phyloP scores from a whole-genome alignment of 495 filamentous ascomycete species.

The Penicillium bialowiezense region DNA sequence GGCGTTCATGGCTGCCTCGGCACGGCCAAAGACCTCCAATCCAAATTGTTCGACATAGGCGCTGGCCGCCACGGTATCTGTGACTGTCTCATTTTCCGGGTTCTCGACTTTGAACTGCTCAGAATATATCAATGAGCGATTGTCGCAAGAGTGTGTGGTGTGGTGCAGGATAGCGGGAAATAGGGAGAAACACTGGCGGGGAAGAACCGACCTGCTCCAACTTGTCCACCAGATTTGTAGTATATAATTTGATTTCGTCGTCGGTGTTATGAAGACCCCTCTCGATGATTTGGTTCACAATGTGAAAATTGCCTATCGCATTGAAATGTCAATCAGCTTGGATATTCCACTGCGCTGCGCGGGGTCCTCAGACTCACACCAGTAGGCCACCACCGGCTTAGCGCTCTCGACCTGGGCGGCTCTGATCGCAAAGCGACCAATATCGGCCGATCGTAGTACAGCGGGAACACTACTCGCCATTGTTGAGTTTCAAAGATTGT shows the following conservation, averaged over 20 bases:
- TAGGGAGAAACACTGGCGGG: neutral
- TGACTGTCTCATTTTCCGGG: slow-evolving; percentile 66
- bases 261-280: slow-evolving; percentile 73
- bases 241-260: slow-evolving; percentile 73
- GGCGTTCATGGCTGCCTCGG: slow-evolving; percentile 74
- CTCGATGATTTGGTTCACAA: slow-evolving; percentile 84
- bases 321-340: slow-evolving; percentile 8
- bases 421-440: slow-evolving; percentile 74
- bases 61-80: slow-evolving; percentile 78
- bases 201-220: slow-evolving; percentile 68
- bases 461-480: slow-evolving; percentile 77
- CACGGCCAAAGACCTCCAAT: slow-evolving; percentile 79
- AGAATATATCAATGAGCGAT: slow-evolving; percentile 8
- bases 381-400: slow-evolving; percentile 87
- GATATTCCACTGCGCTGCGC: slow-evolving; percentile 2
- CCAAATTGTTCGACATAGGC: slow-evolving; percentile 95
- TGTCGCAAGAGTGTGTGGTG: neutral
- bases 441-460: slow-evolving; percentile 71
- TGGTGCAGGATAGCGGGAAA: neutral
- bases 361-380: slow-evolving; percentile 64
- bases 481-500: slow-evolving; percentile 5
- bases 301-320: slow-evolving; percentile 78
- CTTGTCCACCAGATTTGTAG: slow-evolving; percentile 83
- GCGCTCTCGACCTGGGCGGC: slow-evolving; percentile 79
- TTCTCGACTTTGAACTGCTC: slow-evolving; percentile 64